Conservation (phyloP, 176 grass and related monocot species). For the Urochloa ruziziensis region DNA sequence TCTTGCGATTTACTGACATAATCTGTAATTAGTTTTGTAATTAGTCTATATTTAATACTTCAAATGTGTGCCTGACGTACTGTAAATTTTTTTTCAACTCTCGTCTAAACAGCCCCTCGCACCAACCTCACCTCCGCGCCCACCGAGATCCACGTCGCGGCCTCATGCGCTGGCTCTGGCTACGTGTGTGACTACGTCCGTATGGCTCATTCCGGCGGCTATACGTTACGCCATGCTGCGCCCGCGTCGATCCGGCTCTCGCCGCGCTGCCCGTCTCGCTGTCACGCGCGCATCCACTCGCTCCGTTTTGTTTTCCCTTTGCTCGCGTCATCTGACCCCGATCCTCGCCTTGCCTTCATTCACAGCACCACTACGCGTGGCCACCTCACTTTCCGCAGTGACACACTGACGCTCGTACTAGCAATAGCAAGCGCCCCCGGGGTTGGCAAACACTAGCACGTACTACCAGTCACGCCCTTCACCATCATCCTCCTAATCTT, state of each 20-base stretch:
- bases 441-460: neutral
- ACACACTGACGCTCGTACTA: neutral
- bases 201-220: neutral
- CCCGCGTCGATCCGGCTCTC: neutral
- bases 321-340: too few relatives aligned
- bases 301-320: too few relatives aligned
- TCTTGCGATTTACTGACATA: too few relatives aligned
- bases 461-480: neutral
- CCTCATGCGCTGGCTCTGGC: too few relatives aligned
- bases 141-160: neutral
- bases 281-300: neutral
- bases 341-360: neutral
- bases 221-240: neutral
- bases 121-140: too few relatives aligned
- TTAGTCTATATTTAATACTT: too few relatives aligned
- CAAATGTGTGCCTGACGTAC: too few relatives aligned
- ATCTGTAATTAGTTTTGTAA: too few relatives aligned
- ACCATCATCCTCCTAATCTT: neutral
- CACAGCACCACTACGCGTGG: neutral
- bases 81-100: too few relatives aligned
- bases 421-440: neutral
- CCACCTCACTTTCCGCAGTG: neutral
- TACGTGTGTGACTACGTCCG: neutral
- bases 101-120: too few relatives aligned
- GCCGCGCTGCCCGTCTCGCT: neutral